These are phyloP conservation scores for Naganishia liquefaciens DNA, from an alignment of 1,284 basidiomycete species.

Conservation along the genomic window DNA sequence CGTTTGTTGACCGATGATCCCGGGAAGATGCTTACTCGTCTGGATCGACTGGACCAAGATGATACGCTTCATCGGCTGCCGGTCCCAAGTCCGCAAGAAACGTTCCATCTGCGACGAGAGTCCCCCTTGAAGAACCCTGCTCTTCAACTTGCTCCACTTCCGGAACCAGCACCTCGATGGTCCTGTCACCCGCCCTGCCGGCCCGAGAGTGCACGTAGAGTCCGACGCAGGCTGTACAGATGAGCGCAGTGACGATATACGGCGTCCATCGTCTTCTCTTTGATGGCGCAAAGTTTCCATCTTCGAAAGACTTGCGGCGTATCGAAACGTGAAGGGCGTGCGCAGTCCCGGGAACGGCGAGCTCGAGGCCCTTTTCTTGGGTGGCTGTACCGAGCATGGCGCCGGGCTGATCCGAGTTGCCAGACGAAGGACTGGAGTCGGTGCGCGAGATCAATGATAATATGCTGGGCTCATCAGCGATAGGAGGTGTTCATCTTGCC, in stretches of 20 bases:
- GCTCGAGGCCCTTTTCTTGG: not conserved
- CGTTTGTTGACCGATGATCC: not conserved
- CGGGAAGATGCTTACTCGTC: not conserved
- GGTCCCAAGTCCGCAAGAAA: slow-evolving; percentile 21
- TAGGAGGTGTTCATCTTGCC: no score
- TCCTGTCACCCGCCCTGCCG: no score
- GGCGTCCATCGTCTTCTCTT: not conserved
- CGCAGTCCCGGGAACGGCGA: not conserved
- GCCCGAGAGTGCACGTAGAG: not conserved
- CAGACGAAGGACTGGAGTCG: no score
- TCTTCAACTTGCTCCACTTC: not conserved
- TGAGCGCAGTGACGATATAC: not conserved
- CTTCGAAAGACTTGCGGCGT: not conserved
- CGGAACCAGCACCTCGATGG: no score
- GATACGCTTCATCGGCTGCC: slow-evolving; percentile 11
- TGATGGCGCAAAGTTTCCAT: not conserved
- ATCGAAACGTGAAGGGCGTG: not conserved
- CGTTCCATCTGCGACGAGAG: slow-evolving; percentile 2
- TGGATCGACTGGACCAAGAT: not conserved
- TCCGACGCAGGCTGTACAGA: not conserved
- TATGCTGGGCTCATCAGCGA: no score
- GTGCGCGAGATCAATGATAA: no score
- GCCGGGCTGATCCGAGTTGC: not conserved
- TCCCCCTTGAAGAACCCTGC: not conserved
- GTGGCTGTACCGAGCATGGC: not conserved